These are phyloP conservation scores for Globisporangium camurandrum DNA, from an alignment of 352 stramenopile genomes.

Conservation along the genomic window DNA sequence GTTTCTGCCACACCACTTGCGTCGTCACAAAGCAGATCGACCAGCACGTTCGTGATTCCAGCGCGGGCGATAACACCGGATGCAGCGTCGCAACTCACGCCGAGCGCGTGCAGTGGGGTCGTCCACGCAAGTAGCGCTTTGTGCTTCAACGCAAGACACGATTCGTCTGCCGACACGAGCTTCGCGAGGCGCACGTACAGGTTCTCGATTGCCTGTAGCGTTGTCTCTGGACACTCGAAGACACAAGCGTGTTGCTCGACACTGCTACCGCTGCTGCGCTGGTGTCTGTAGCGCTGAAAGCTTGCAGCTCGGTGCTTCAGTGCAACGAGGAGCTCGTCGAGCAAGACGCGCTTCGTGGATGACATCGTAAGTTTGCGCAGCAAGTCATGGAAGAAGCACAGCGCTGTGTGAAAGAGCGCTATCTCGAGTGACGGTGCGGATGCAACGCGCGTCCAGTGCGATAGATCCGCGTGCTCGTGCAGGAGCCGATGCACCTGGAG, in stretches of 20 bases:
- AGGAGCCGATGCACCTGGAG: slow-evolving; percentile 18
- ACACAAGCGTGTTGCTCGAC: neutral
- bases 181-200: slow-evolving; percentile 39
- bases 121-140: slow-evolving; percentile 36
- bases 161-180: slow-evolving; percentile 29
- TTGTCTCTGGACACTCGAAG: neutral
- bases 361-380: slow-evolving; percentile 44
- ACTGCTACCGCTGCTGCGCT: neutral
- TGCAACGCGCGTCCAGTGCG: slow-evolving; percentile 6
- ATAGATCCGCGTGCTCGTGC: slow-evolving; percentile 3
- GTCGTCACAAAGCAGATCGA: slow-evolving; percentile 8
- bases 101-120: slow-evolving; percentile 6
- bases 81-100: slow-evolving; percentile 1
- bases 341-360: slow-evolving; percentile 28
- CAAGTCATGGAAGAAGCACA: slow-evolving; percentile 44
- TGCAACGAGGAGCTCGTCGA: slow-evolving; percentile 19
- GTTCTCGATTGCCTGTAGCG: slow-evolving; percentile 34
- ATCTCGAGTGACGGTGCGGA: slow-evolving; percentile 7
- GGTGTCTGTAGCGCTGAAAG: neutral
- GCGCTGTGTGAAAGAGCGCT: slow-evolving; percentile 19
- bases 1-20: too few species aligned
- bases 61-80: slow-evolving; percentile 12
- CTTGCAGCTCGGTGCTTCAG: neutral
- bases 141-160: slow-evolving; percentile 30
- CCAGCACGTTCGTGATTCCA: slow-evolving; percentile 10